These are phyloP conservation scores for Zizania latifolia DNA, from an alignment of 176 grass and related monocot genomes.

Conservation along the genomic window DNA sequence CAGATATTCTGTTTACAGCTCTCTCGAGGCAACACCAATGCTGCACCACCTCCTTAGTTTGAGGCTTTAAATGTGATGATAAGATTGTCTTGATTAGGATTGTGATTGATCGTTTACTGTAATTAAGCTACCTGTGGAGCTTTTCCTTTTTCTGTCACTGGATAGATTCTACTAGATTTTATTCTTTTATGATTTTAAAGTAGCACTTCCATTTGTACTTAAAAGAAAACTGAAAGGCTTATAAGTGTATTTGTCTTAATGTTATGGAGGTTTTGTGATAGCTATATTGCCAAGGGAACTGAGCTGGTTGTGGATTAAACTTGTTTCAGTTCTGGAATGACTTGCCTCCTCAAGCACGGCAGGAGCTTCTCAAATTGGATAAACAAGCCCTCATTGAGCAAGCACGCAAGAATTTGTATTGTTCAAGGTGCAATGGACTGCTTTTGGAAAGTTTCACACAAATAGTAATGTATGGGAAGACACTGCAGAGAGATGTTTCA, in stretches of 20 bases:
- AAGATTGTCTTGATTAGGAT: not conserved
- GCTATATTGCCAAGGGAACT: constrained; percentile 10
- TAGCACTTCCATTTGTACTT: not conserved
- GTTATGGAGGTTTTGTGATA: constrained; percentile 13
- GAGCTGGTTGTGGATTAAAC: constrained; percentile 25
- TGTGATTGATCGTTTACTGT: not conserved
- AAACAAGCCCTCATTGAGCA: constrained; percentile 94
- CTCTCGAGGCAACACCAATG: not conserved
- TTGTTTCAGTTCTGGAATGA: constrained; percentile 86
- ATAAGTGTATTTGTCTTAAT: not conserved
- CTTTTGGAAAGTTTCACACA: constrained; percentile 85
- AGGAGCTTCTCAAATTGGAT: constrained; percentile 74
- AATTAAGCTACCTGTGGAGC: not conserved
- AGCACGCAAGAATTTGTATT: constrained; percentile 87
- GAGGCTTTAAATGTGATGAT: not conserved
- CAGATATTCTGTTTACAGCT: not conserved
- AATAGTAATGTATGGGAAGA: constrained; percentile 64
- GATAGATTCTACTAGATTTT: not conserved
- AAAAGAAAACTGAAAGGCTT: not conserved
- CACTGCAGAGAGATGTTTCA: constrained; percentile 50
- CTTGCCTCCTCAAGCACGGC: constrained; percentile 55
- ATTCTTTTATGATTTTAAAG: not conserved
- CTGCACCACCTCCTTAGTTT: not conserved
- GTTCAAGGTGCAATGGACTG: constrained; percentile 90
- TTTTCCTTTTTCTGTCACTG: not conserved